Evolutionary conservation across 148 eudicot species (phyloP), one percentile per base, ranked within the genome.

Genomic region (Simmondsia chinensis): DNA sequence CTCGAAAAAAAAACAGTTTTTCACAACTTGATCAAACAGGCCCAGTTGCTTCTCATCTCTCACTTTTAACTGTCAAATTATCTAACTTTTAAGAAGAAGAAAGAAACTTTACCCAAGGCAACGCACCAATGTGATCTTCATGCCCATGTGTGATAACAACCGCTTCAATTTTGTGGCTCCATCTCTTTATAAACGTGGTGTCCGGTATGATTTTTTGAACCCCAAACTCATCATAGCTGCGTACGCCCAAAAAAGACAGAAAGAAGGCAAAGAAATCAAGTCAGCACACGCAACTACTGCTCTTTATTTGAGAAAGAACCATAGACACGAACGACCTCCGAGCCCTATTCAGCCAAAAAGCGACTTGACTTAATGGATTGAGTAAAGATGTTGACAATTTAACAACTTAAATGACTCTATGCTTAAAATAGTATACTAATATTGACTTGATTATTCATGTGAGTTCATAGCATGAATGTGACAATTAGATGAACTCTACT

Each of bases 61-160:
- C 22, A 22, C 7, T 6, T 43, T 33, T 33, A 15, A 31, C 23
- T 15, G 20, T 32, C 20, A 30, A 31, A 17, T 17, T 46, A 33
- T 26, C 10, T 12, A 54, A 33, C 54, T 34, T 49, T 9, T 33
- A 16, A 54, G 62, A 36, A 52, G 35, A 37, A 70, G 71, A 42
- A 65, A 70, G 82, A 69, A 74, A 65, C 73, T 66, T 84, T 84
- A 89, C 97, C 97, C 97, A 89, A 46, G 97, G 97, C 76, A 89
- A 82, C 66, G 97, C 97, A 74, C 97, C 97, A 74, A 89, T 85
- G 91, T 89, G 97, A 63, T 89, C 97, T 74, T 89, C 97, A 56
- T 89, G 97, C 17, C 97, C 97, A 66, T 89, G 97, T 8, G 97
- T 89, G 52, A 89, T 85, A 22, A 89, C 60, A 56, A 89, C 95